These are phyloP conservation scores for Berberis vulgaris DNA, from an alignment of 164 flowering plant genomes.

Conservation along the genomic window DNA sequence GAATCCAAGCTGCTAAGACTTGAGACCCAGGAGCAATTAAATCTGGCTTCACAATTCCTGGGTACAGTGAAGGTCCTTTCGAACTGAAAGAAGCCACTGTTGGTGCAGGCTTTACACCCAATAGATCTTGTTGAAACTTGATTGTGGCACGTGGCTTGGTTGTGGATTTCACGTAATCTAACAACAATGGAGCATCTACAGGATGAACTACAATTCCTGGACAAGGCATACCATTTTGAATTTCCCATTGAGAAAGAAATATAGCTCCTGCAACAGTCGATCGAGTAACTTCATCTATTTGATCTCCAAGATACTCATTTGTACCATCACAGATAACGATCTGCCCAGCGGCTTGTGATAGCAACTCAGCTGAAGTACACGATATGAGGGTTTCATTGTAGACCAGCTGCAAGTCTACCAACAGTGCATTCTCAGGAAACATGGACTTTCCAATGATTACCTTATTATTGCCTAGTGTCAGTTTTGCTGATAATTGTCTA, in stretches of 20 bases:
- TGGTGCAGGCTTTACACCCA: not conserved
- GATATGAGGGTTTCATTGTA: too few relatives aligned
- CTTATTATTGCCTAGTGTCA: not conserved
- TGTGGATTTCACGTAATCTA: not conserved
- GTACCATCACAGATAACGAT: too few relatives aligned
- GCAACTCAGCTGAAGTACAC: too few relatives aligned
- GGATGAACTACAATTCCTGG: not conserved
- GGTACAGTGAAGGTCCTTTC: not conserved
- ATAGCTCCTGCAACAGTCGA: too few relatives aligned
- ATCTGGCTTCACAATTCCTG: not conserved
- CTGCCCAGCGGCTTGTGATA: too few relatives aligned
- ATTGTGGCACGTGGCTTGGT: not conserved
- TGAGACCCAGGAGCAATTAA: not conserved
- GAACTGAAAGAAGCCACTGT: not conserved
- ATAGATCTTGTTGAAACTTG: too few relatives aligned
- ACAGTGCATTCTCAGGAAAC: too few relatives aligned
- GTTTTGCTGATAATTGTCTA: not conserved
- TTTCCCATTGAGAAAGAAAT: not conserved
- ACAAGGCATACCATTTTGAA: not conserved
- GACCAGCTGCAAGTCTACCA: too few relatives aligned
- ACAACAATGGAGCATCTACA: not conserved
- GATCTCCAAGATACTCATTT: too few relatives aligned
- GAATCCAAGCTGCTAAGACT: not conserved
- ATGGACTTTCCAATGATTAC: not conserved
- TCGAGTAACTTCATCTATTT: too few relatives aligned